Base-by-base conservation (phyloP, 2,329 filamentous ascomycete genomes). In the Penicillium brasilianum region DNA sequence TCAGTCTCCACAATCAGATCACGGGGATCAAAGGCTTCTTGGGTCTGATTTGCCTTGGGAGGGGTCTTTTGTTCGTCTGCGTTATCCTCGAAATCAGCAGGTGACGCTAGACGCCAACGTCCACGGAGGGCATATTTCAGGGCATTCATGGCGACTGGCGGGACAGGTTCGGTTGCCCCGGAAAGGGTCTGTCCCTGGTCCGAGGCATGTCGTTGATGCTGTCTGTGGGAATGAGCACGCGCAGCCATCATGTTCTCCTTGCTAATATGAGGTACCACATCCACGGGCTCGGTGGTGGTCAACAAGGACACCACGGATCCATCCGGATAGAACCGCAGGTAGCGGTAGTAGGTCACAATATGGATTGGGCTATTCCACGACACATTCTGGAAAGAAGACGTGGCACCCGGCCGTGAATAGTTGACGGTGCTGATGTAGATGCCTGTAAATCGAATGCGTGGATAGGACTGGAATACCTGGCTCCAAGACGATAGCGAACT, bases 361-460 rank as follows among this genome's bases (percentile, higher is more conserved):
- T 96, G 93, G 37, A 98, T 90, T 9, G 93, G 93, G 25, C 86
- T 89, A 70, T 82, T 83, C 92, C 93, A 97, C 1, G 90, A 89
- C 18, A 90, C 80, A 57, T 88, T 88, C 65, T 88, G 89, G 62
- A 75, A 74, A 20, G 86, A 84, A 3, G 87, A 88, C 11, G 88
- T 84, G 61, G 90, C 90, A 34, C 95, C 95, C 0, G 92, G 82
- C 25, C 95, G 90, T 53, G 92, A 88, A 78, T 99, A 99, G 80
- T 98, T 98, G 61, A 97, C 93, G 0, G 94, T 98, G 76, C 88
- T 92, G 77, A 99, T 98, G 80, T 99, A 99, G 78, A 92, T 90
- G 28, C 95, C 95, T 71, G 95, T 95, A 82, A 96, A 99, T 60
- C 95, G 91, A 62, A 98, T 85, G 46, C 95, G 89, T 2, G 95